Base-by-base conservation (phyloP, 2,329 filamentous ascomycete species). In the Tolypocladium ovalisporum region DNA sequence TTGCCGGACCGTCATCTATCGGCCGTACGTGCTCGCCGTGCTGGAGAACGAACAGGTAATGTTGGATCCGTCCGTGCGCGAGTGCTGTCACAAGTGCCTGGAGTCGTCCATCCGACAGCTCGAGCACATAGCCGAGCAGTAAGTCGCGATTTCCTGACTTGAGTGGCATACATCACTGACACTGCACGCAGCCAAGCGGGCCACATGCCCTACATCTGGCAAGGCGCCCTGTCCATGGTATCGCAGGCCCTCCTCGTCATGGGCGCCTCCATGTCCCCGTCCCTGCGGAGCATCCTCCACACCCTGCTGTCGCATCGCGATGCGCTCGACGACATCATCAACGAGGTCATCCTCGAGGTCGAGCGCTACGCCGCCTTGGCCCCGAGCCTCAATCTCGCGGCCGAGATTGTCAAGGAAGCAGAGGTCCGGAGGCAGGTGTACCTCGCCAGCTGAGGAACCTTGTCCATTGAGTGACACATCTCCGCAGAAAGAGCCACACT, bases 141-240 rank as follows among this genome's bases (percentile, higher is more conserved):
- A 79, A 77, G 84, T 79, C 32, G 17, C 29, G 15, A 4, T 17
- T n/a, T n/a, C 13, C 13, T 4, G 22, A 51, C 8, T 1, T 34
- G 32, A 4, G 34, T 22, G 60, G 52, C 24, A 34, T 19, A 9
- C 15, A 47, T 29, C 1, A 40, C 59, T 56, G 42, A 52, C 36
- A 56, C 58, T 54, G 29, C 7, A 4, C 2, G 55, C 52, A 87
- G 84, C 72, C 89, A 91, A 67, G 87, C 87, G 60, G 89, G 89
- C 54, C 89, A 93, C 68, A 86, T 94, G 75, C 89, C 89, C 15
- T 94, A 93, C 71, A 80, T 93, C 24, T 94, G 88, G 86, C 89
- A 93, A 74, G 89, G 89, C 22, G 88, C 89, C 10, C 78, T 94
- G 40, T 91, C 87, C 27, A 89, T 94, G 67, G 87, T 92, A 27